Conservation (phyloP, 495 filamentous ascomycete genomes). For the Aspergillus cristatus region DNA sequence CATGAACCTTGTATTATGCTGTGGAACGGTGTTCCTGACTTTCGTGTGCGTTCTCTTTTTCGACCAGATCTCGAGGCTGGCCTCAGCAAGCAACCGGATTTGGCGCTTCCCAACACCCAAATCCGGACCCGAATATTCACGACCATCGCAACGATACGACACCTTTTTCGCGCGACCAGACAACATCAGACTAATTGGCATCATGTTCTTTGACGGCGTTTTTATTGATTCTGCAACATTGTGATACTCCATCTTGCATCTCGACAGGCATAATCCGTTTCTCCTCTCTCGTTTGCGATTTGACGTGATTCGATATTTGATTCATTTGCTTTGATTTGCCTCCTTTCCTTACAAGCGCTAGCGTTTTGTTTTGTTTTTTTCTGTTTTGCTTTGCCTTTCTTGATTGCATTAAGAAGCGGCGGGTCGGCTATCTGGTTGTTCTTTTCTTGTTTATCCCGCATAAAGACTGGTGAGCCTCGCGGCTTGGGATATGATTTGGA, state of each 20-base stretch:
- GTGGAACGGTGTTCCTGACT: slow-evolving; percentile 19
- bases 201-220: slow-evolving; percentile 45
- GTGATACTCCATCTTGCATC: slow-evolving; percentile 44
- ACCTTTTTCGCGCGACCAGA: slow-evolving; percentile 18
- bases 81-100: slow-evolving; percentile 10
- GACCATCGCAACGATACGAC: slow-evolving; percentile 21
- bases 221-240: slow-evolving; percentile 33
- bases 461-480: slow-evolving; percentile 51
- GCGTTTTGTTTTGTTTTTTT: slow-evolving; percentile 21
- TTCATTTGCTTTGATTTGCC: slow-evolving; percentile 12
- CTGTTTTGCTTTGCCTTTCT: slow-evolving; percentile 15
- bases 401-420: slow-evolving; percentile 42
- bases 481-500: slow-evolving; percentile 48
- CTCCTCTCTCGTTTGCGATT: slow-evolving; percentile 11
- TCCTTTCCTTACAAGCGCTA: slow-evolving; percentile 35
- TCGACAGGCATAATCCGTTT: slow-evolving; percentile 25
- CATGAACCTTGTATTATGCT: slow-evolving; percentile 17
- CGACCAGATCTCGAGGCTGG: slow-evolving; percentile 15
- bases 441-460: slow-evolving; percentile 23
- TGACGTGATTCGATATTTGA: background rate
- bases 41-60: slow-evolving; percentile 18
- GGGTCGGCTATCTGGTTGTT: slow-evolving; percentile 43
- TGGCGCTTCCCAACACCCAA: slow-evolving; percentile 6
- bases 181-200: slow-evolving; percentile 37
- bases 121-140: slow-evolving; percentile 11